phyloP scores from a whole-genome alignment of 768 basidiomycete genomes.

The Amanita polypyramis region DNA sequence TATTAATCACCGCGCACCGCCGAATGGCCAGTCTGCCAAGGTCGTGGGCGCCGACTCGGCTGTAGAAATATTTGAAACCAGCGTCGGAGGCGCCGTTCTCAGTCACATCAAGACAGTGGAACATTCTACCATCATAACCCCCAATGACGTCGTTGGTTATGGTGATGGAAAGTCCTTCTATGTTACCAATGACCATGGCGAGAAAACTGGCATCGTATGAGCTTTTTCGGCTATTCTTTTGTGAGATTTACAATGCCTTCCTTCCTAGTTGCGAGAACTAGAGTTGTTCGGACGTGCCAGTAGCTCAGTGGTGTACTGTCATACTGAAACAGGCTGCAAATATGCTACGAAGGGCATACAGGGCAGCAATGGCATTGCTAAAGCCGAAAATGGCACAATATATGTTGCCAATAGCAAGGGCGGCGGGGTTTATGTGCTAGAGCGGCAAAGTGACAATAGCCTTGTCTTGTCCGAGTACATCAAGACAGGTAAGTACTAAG shows the following conservation, averaged over 20 bases:
- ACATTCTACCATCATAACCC: conserved; percentile 45
- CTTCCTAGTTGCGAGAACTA: conserved; percentile 16
- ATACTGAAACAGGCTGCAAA: conserved; percentile 50
- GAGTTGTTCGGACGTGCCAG: conserved; percentile 24
- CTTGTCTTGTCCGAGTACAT: conserved; percentile 46
- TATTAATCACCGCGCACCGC: conserved; percentile 59
- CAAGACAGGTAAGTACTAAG: conserved; percentile 29
- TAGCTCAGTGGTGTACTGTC: conserved; percentile 56
- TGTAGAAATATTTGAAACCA: conserved; percentile 59
- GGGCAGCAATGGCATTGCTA: conserved; percentile 53
- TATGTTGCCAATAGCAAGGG: conserved; percentile 42
- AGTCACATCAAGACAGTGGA: conserved; percentile 48
- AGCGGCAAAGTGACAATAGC: conserved; percentile 47
- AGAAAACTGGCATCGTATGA: conserved; percentile 45
- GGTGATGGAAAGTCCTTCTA: conserved; percentile 54
- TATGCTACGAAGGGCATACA: conserved; percentile 39
- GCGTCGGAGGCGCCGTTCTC: conserved; percentile 29
- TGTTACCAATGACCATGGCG: conserved; percentile 58
- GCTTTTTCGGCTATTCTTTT: conserved; percentile 1
- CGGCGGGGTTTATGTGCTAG: conserved; percentile 42
- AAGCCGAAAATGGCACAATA: conserved; percentile 47
- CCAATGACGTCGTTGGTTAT: conserved; percentile 64
- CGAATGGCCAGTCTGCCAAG: conserved; percentile 22
- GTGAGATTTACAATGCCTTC: not conserved
- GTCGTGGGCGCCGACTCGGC: conserved; percentile 59